Evolutionary conservation across 495 filamentous ascomycete species (phyloP).

Genomic region (Aspergillus avenaceus): DNA sequence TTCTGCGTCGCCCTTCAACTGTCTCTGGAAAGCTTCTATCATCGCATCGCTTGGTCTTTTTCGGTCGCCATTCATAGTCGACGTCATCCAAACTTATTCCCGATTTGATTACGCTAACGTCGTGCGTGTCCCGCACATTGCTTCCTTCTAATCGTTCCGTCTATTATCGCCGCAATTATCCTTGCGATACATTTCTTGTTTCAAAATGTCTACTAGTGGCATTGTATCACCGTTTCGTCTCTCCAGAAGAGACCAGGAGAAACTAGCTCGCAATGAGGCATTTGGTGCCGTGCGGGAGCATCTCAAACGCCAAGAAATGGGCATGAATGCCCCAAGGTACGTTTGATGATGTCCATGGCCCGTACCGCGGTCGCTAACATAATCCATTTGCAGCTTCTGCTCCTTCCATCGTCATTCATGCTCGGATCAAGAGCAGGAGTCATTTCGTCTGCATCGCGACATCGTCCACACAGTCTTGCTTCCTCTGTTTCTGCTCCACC

Average conservation of each 20-base stretch:
- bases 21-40: not conserved
- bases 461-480: slow-evolving; percentile 57
- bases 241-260: slow-evolving; percentile 31
- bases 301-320: slow-evolving; percentile 39
- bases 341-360: slow-evolving; percentile 1
- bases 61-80: slow-evolving; percentile 5
- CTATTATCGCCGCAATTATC: not conserved
- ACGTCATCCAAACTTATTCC: slow-evolving; percentile 13
- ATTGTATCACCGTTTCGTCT: slow-evolving; percentile 45
- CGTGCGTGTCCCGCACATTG: no score
- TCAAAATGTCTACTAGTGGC: slow-evolving; percentile 25
- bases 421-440: slow-evolving; percentile 35
- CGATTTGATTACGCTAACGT: not conserved
- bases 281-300: slow-evolving; percentile 42
- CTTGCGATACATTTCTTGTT: not conserved
- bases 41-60: slow-evolving; percentile 11
- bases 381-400: slow-evolving; percentile 43
- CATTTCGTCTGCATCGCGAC: slow-evolving; percentile 56
- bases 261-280: slow-evolving; percentile 38
- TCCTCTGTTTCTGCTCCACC: slow-evolving; percentile 54
- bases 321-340: slow-evolving; percentile 31
- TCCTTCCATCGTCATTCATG: slow-evolving; percentile 38
- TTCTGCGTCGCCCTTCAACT: not conserved
- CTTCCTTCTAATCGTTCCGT: no score
- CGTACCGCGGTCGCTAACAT: slow-evolving; percentile 2